These are phyloP conservation scores for Skeletonema potamos DNA, from an alignment of 108 stramenopile species.

Conservation along the genomic window DNA sequence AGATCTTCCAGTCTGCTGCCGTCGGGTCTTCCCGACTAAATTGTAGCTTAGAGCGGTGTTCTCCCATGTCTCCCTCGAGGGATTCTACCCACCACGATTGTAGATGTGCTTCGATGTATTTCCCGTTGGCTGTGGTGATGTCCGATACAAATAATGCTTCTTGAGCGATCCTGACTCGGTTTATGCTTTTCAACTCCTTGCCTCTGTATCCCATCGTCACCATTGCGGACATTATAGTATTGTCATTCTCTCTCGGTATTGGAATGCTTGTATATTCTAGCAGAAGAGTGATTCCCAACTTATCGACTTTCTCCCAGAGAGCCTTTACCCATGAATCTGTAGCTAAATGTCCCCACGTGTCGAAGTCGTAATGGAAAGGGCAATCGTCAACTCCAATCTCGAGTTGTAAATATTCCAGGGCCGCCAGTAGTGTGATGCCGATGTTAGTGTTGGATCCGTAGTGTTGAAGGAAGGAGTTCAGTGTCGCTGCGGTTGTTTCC, in stretches of 20 bases:
- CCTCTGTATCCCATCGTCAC: background rate
- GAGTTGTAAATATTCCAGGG: conserved; percentile 10
- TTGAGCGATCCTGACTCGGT: background rate
- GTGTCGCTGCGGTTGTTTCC: conserved; percentile 1
- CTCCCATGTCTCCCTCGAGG: background rate
- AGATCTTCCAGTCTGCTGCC: background rate
- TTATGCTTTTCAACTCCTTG: background rate
- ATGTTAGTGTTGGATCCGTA: background rate
- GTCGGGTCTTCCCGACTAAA: background rate
- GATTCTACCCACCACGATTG: background rate
- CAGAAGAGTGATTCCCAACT: background rate
- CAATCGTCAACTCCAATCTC: conserved; percentile 1
- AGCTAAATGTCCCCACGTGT: background rate
- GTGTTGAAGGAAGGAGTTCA: conserved; percentile 21
- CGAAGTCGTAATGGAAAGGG: background rate
- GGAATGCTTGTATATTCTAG: background rate
- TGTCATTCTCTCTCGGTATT: background rate
- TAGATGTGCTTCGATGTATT: background rate
- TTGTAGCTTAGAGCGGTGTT: background rate
- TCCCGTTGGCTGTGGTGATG: conserved; percentile 3
- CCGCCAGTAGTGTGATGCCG: conserved; percentile 4
- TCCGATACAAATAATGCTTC: conserved; percentile 9
- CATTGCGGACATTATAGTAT: background rate
- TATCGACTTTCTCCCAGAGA: background rate
- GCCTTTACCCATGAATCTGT: conserved; percentile 9